Percentiles rank a stretch among this genome's conserved stretches.
phyloP scores from a whole-genome alignment of 106 monocot genomes.

The Amphibolis antarctica region DNA sequence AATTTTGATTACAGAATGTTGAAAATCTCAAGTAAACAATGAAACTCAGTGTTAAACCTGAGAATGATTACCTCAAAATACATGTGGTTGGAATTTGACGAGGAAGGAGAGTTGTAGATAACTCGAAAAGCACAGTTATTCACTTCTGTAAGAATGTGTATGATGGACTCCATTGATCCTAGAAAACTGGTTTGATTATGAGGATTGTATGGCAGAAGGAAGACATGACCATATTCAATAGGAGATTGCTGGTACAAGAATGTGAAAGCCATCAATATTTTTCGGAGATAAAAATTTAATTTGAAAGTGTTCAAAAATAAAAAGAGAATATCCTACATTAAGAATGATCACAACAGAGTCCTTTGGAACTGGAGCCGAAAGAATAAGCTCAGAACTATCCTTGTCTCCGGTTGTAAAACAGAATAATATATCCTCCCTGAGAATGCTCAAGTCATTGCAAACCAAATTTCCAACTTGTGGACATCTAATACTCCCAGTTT shows the following conservation, averaged over 20 bases:
- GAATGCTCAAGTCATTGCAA: conserved; percentile 16
- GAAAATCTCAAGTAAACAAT: conserved; percentile 1
- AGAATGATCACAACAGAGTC: conserved; percentile 40
- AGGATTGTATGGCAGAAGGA: conserved; percentile 37
- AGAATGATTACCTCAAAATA: conserved; percentile 47
- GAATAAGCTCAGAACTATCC: conserved; percentile 30
- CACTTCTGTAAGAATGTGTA: conserved; percentile 35
- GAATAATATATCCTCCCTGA: conserved; percentile 38
- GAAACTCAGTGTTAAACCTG: not conserved
- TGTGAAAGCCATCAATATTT: not conserved
- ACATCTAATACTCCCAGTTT: conserved; percentile 23
- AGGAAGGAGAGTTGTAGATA: conserved; percentile 37
- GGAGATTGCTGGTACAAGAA: conserved; percentile 44
- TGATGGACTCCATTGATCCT: conserved; percentile 24
- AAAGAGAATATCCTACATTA: conserved; percentile 34
- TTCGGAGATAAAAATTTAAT: not conserved
- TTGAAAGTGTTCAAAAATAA: conserved; percentile 2
- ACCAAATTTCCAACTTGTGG: conserved; percentile 10
- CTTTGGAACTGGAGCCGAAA: conserved; percentile 29
- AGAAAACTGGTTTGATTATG: conserved; percentile 11
- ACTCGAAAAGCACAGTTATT: conserved; percentile 35
- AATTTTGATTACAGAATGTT: no score
- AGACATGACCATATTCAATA: conserved; percentile 65
- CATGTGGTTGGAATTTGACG: conserved; percentile 3
- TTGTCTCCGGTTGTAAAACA: conserved; percentile 40